Base-by-base conservation (phyloP, 1,284 basidiomycete genomes). In the Cryptococcus sp. region DNA sequence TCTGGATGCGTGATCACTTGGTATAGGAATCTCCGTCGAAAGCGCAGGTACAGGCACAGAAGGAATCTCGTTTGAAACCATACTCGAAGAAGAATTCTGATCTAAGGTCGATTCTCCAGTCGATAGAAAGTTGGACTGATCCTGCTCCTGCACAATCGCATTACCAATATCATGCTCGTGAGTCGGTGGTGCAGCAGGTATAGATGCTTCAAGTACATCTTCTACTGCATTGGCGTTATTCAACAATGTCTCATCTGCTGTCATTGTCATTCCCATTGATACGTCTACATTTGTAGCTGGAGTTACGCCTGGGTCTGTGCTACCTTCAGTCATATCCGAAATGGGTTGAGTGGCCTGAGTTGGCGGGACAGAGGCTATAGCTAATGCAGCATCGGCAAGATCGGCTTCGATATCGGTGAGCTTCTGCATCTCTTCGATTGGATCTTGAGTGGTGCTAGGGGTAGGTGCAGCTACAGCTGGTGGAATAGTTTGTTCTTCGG, bases 391-490 rank as follows among this genome's bases (percentile, higher is more conserved):
- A 41, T 71, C 66, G 50, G 67, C 69, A 6, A 69, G 55, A 53
- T 67, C 68, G n/a, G 52, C 59, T 46, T 70, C 69, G 57, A 67
- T 64, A 49, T 68, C 60, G 56, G 57, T 59, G 30, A 69, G 56
- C 33, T 44, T 53, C 49, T 70, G 62, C 57, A 70, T 53, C 53
- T 66, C 59, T 35, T 65, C 49, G 44, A 70, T 53, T 10, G 23
- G 23, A 2, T 23, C 23, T 23, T 23, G 23, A 23, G 23, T 2
- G 23, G 23, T 23, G 23, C 23, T 23, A 23, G 23, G n/a, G n/a
- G n/a, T n/a, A 23, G 23, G 23, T 23, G 23, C 23, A 23, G 23
- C 23, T 23, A 2, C 23, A 23, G 23, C 23, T 1, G 23, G 23
- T 23, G 23, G 23, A 23, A 23, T 23, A 23, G 23, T 23, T 1